Base-by-base conservation (phyloP, 257 asterid species). In the Capsicum chinense region DNA sequence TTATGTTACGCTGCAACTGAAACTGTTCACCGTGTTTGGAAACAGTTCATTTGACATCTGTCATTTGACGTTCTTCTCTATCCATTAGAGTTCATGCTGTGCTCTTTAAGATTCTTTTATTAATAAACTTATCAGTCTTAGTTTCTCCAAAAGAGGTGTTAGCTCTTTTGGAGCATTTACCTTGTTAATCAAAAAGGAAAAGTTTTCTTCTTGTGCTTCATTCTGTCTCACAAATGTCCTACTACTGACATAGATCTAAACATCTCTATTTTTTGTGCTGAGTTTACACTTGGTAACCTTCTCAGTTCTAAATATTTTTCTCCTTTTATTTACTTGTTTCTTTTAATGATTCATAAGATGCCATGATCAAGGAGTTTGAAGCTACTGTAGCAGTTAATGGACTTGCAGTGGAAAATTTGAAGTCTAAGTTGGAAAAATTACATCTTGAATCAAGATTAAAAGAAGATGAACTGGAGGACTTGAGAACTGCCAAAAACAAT, bases 371-470 rank as follows among this genome's bases (percentile, higher is more conserved):
- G 89, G 89, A 84, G 56, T 86, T 90, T 87, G 96, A 97, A 85
- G 94, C 88, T 85, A 89, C 92, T 79, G 91, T 88, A 62, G 89
- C 92, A 80, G 85, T 90, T 83, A 91, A 92, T 69, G 90, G 86
- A 88, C 69, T 86, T 86, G 86, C 90, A 52, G 56, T 91, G 79
- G 93, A 90, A 84, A 88, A 83, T 85, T 90, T 95, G 92, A 90
- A 93, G 68, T 84, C 89, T 83, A 87, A 89, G 90, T 90, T 97
- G 91, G 95, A 90, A 84, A 85, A 86, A 50, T 83, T 95, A 92
- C 93, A 90, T 74, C 81, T 91, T 83, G 94, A 93, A 84, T 83
- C 92, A 82, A 91, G 87, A 88, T 87, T 73, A 58, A 95, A 97
- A 88, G 98, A 93, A 88, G 93, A 88, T 52, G 88, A 85, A 73